Conservation (phyloP, 2,329 filamentous ascomycete genomes). For the Colletotrichum navitas region DNA sequence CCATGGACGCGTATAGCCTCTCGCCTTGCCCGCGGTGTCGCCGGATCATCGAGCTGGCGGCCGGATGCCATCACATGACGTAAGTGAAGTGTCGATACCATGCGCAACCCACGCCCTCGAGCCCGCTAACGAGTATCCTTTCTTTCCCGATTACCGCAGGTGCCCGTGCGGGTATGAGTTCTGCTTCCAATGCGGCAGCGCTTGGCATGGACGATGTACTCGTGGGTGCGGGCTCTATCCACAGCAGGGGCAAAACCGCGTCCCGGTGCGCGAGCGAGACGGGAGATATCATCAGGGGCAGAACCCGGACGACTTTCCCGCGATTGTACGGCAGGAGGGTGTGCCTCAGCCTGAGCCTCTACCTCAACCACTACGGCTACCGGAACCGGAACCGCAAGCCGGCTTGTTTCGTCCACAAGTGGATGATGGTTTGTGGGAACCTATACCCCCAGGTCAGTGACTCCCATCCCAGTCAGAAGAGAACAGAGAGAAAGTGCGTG, state of each 20-base stretch:
- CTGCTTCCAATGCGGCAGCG: conserved; percentile 40
- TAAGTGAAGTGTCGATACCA: conserved; percentile 53
- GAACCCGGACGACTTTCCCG: background rate
- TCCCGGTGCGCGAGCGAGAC: conserved; percentile 27
- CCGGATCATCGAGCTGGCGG: conserved; percentile 70
- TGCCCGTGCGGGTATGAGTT: conserved; percentile 39
- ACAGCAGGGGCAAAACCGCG: conserved; percentile 1
- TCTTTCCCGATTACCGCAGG: conserved; percentile 1
- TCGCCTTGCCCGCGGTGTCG: conserved; percentile 68
- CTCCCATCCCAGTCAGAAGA: background rate
- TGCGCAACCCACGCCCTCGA: background rate
- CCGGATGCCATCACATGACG: conserved; percentile 76
- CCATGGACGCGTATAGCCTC: conserved; percentile 66
- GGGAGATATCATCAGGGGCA: conserved; percentile 21
- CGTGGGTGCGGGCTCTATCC: conserved; percentile 9
- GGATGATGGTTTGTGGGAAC: background rate
- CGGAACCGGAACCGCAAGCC: background rate
- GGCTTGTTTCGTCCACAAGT: conserved; percentile 3
- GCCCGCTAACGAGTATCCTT: background rate
- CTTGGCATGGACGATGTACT: conserved; percentile 13
- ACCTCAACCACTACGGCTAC: background rate
- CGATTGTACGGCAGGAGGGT: background rate
- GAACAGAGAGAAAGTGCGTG: background rate
- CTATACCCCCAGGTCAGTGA: conserved; percentile 20
- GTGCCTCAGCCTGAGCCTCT: background rate